phyloP scores from a whole-genome alignment of 768 basidiomycete species.

The Lentinula sp. region DNA sequence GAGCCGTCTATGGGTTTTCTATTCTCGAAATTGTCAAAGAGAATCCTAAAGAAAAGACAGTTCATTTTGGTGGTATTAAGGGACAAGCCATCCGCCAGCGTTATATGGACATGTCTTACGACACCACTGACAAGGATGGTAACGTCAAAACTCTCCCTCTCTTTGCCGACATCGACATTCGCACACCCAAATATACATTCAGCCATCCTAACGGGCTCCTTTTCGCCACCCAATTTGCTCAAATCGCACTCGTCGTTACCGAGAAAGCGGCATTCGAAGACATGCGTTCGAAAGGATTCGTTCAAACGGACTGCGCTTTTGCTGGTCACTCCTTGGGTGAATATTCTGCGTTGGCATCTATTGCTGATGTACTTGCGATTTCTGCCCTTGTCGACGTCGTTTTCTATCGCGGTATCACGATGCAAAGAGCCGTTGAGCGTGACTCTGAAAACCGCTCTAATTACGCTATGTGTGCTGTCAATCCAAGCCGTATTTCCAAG shows the following conservation, averaged over 20 bases:
- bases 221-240: constrained; percentile 97
- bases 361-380: constrained; percentile 93
- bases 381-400: constrained; percentile 96
- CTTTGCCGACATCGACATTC: constrained; percentile 91
- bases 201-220: constrained; percentile 92
- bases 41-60: constrained; percentile 96
- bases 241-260: constrained; percentile 96
- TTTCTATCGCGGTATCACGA: constrained; percentile 99
- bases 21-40: constrained; percentile 98
- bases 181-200: constrained; percentile 97
- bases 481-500: constrained; percentile 90
- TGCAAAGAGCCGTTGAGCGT: constrained; percentile 98
- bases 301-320: constrained; percentile 89
- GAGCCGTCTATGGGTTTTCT: constrained; percentile 95
- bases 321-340: constrained; percentile 98
- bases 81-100: constrained; percentile 96
- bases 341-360: constrained; percentile 96
- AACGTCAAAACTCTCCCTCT: constrained; percentile 94
- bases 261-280: constrained; percentile 99
- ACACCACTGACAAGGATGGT: constrained; percentile 94
- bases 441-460: constrained; percentile 90
- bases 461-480: constrained; percentile 99
- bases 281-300: constrained; percentile 93
- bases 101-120: constrained; percentile 99
- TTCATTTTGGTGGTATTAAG: constrained; percentile 99